Evolutionary conservation across 257 asterid genomes (phyloP).

Genomic region (Fraxinus americana): DNA sequence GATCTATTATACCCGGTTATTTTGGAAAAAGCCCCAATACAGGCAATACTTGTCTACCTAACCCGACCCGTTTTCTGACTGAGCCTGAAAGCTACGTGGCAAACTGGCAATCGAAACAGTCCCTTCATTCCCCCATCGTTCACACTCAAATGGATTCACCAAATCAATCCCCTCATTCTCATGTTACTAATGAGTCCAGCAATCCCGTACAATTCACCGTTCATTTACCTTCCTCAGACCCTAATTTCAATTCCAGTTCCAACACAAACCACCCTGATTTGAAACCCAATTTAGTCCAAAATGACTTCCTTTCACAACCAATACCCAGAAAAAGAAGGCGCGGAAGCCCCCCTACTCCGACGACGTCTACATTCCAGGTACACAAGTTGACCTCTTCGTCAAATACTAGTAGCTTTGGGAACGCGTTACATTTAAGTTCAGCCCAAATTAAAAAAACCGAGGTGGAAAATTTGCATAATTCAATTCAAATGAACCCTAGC

Average conservation of each 20-base stretch:
- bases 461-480: slow-evolving; percentile 33
- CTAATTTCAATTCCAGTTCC: slow-evolving; percentile 34
- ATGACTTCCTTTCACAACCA: slow-evolving; percentile 43
- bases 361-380: slow-evolving; percentile 49
- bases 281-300: slow-evolving; percentile 31
- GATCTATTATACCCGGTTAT: no score
- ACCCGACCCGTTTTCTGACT: no score
- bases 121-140: no score
- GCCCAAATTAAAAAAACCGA: slow-evolving; percentile 36
- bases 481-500: slow-evolving; percentile 22
- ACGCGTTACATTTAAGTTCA: slow-evolving; percentile 42
- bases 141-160: slow-evolving; percentile 57
- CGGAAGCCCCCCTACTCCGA: slow-evolving; percentile 64
- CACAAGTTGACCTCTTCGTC: slow-evolving; percentile 34
- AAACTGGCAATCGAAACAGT: no score
- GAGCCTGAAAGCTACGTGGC: no score
- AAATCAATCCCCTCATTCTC: slow-evolving; percentile 42
- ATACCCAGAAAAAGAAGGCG: slow-evolving; percentile 76
- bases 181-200: slow-evolving; percentile 39
- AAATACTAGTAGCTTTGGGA: slow-evolving; percentile 27
- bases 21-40: no score
- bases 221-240: slow-evolving; percentile 41
- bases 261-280: slow-evolving; percentile 32
- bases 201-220: slow-evolving; percentile 56
- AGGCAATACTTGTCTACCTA: no score